A percentile compares a stretch with the other conserved stretches of the same genome.
Evolutionary conservation across 768 basidiomycete genomes (phyloP).

Genomic region (Suillus spraguei): DNA sequence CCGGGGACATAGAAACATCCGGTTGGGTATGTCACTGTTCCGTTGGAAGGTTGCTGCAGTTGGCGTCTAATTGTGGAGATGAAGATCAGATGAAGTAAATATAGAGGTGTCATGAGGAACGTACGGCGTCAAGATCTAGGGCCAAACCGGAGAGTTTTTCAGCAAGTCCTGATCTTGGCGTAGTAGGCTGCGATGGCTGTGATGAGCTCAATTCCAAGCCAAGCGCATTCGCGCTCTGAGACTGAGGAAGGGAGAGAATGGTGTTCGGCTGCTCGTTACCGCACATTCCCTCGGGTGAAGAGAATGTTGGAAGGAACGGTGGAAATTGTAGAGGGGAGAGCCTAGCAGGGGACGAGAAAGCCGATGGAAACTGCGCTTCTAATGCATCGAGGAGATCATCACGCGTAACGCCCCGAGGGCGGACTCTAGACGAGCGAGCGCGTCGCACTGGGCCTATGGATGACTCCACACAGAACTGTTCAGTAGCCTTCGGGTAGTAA

Average conservation of each 20-base stretch:
- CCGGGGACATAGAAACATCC: conserved; percentile 1
- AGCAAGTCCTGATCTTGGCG: conserved; percentile 19
- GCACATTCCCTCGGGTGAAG: conserved; percentile 11
- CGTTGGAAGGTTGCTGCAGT: conserved; percentile 24
- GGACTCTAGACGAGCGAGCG: conserved; percentile 31
- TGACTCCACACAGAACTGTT: conserved; percentile 39
- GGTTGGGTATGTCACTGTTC: conserved; percentile 2
- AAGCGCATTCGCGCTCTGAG: conserved; percentile 12
- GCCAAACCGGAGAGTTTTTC: conserved; percentile 24
- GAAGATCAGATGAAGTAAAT: conserved; percentile 8
- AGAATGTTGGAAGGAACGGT: conserved; percentile 20
- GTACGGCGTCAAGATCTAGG: conserved; percentile 34
- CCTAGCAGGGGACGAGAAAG: conserved; percentile 11
- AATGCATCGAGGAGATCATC: conserved; percentile 20
- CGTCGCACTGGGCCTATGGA: conserved; percentile 38
- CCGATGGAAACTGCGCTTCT: conserved; percentile 6
- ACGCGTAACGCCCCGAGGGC: conserved; percentile 16
- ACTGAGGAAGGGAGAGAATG: conserved; percentile 20
- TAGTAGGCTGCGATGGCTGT: conserved; percentile 29
- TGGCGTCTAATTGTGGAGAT: conserved; percentile 26
- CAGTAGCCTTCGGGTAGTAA: conserved; percentile 32
- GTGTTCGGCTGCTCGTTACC: not conserved
- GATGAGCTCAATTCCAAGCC: conserved; percentile 18
- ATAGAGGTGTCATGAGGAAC: conserved; percentile 5
- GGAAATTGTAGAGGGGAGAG: conserved; percentile 21